A percentile compares a stretch with the other conserved stretches of the same genome.
phyloP scores from a whole-genome alignment of 305 asterid genomes.

The Withania somnifera region DNA sequence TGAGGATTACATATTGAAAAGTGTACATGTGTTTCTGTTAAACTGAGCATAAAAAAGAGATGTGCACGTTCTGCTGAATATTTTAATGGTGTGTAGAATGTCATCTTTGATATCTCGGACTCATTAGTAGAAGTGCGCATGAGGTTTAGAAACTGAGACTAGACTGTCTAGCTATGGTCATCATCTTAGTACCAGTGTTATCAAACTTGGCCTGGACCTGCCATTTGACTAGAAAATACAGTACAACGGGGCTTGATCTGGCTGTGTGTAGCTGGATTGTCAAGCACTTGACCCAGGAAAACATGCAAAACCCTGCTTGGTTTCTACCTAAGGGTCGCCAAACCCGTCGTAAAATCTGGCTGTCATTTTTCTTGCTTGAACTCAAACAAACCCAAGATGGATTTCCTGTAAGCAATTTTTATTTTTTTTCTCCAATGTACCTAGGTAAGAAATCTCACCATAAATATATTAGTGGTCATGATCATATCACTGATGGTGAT shows the following conservation, averaged over 20 bases:
- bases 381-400: too few species aligned
- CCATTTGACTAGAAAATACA: not conserved
- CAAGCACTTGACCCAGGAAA: not conserved
- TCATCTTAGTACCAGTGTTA: not conserved
- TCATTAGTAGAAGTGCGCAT: not conserved
- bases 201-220: not conserved
- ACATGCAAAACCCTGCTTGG: too few species aligned
- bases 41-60: not conserved
- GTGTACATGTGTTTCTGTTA: not conserved
- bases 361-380: too few species aligned
- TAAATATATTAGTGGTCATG: too few species aligned
- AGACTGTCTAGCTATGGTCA: not conserved
- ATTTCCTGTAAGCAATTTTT: too few species aligned
- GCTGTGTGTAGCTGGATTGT: not conserved
- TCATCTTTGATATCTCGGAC: not conserved
- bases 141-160: not conserved
- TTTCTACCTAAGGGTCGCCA: too few species aligned
- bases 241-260: not conserved
- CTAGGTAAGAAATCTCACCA: too few species aligned
- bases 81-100: not conserved
- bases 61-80: not conserved
- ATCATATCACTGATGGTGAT: too few species aligned
- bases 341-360: too few species aligned
- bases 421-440: too few species aligned
- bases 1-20: not conserved